Evolutionary conservation across 208 protist species (phyloP).

Genomic region (Wallacemonas collosoma): DNA sequence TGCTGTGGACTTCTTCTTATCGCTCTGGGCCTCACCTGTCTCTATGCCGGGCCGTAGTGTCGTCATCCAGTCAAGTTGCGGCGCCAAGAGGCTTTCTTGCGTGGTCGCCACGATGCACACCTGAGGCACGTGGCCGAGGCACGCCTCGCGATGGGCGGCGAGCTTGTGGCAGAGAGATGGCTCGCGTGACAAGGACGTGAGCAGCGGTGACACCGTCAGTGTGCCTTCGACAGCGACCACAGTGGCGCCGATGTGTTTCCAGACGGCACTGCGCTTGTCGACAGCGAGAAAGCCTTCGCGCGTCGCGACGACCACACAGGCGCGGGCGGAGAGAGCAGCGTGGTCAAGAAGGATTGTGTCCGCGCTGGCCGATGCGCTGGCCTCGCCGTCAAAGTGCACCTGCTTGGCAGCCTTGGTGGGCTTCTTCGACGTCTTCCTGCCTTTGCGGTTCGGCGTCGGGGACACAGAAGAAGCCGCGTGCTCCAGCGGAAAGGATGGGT

Average conservation of each 20-base stretch:
- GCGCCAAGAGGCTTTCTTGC: constrained; percentile 19
- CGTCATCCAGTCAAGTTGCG: constrained; percentile 23
- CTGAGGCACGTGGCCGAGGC: constrained; percentile 47
- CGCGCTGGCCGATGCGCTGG: neutral
- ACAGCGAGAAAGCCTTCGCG: constrained; percentile 45
- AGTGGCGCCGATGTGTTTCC: constrained; percentile 59
- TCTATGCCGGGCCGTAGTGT: constrained; percentile 10
- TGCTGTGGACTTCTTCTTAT: no score
- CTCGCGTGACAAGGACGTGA: neutral
- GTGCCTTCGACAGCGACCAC: neutral
- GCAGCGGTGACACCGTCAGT: neutral
- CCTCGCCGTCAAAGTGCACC: neutral
- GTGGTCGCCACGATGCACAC: constrained; percentile 39
- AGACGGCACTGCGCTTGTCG: constrained; percentile 67
- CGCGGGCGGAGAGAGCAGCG: constrained; percentile 15
- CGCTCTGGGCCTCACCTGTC: neutral
- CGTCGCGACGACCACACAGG: constrained; percentile 46
- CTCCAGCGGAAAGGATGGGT: constrained; percentile 25
- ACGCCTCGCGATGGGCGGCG: constrained; percentile 55
- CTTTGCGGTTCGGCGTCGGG: constrained; percentile 3
- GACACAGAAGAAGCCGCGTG: neutral
- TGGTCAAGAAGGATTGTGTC: neutral
- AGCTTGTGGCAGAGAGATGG: constrained; percentile 20
- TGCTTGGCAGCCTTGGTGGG: constrained; percentile 12
- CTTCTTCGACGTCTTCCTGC: neutral